Evolutionary conservation across 768 basidiomycete species (phyloP).

Genomic region (Termitomyces sp.): DNA sequence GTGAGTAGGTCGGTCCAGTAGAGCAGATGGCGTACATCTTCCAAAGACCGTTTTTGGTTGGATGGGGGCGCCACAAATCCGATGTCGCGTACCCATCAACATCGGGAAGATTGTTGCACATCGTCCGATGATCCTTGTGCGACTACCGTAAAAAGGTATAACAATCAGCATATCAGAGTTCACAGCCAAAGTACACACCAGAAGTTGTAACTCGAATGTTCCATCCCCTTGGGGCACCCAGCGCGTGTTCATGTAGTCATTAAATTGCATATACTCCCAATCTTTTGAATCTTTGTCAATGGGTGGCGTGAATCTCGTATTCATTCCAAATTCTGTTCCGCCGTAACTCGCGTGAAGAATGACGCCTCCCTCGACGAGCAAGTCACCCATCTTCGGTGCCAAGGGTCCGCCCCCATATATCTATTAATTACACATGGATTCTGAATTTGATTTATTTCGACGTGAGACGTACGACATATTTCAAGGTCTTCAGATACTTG

Average conservation of each 20-base stretch:
- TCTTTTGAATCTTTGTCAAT: constrained; percentile 14
- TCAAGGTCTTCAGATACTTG: constrained; percentile 5
- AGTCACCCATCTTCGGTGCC: constrained; percentile 8
- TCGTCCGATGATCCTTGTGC: background rate
- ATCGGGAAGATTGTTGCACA: constrained; percentile 3
- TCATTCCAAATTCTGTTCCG: constrained; percentile 13
- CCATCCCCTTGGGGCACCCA: constrained; percentile 31
- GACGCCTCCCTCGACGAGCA: constrained; percentile 9
- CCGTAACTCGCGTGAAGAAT: constrained; percentile 9
- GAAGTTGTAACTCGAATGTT: constrained; percentile 30
- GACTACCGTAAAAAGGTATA: background rate
- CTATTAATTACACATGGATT: background rate
- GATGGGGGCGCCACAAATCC: constrained; percentile 4
- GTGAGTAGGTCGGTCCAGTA: background rate
- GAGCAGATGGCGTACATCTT: background rate
- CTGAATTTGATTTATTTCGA: background rate
- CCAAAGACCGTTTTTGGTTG: constrained; percentile 4
- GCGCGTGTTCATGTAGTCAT: constrained; percentile 15
- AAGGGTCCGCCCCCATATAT: constrained; percentile 11
- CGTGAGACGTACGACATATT: constrained; percentile 5
- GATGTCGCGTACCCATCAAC: constrained; percentile 4
- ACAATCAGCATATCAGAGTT: background rate
- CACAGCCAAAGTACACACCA: constrained; percentile 17
- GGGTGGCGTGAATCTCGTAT: constrained; percentile 6
- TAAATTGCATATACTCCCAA: constrained; percentile 11